A percentile compares a stretch with the other conserved stretches of the same genome.
Conservation (phyloP, 2,329 filamentous ascomycete genomes). For the Xylaria hypoxylon region DNA sequence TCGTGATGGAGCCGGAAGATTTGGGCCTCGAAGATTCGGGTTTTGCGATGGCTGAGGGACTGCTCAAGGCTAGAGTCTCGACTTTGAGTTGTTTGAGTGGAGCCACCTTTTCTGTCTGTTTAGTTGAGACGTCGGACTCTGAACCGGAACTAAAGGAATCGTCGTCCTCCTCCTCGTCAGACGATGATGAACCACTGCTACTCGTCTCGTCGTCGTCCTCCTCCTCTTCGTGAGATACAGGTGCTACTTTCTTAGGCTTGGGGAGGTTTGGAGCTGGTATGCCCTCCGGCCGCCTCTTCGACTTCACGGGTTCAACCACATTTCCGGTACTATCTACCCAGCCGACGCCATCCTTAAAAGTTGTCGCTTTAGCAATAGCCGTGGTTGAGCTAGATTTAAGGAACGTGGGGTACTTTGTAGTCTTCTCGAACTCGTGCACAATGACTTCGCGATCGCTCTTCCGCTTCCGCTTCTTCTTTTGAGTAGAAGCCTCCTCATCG, state of each 20-base stretch:
- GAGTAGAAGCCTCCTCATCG: slow-evolving; percentile 56
- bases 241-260: slow-evolving; percentile 29
- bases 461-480: slow-evolving; percentile 70
- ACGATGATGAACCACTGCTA: slow-evolving; percentile 53
- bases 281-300: slow-evolving; percentile 50
- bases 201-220: slow-evolving; percentile 53
- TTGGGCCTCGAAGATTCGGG: slow-evolving; percentile 57
- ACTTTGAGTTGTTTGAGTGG: slow-evolving; percentile 42
- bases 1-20: slow-evolving; percentile 63
- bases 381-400: slow-evolving; percentile 68
- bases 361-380: slow-evolving; percentile 60
- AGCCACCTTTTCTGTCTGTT: slow-evolving; percentile 33
- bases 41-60: slow-evolving; percentile 41
- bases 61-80: slow-evolving; percentile 36
- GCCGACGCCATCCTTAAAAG: slow-evolving; percentile 85
- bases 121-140: slow-evolving; percentile 46
- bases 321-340: slow-evolving; percentile 87
- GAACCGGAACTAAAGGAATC: slow-evolving; percentile 38
- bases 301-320: slow-evolving; percentile 72
- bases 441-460: slow-evolving; percentile 70
- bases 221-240: slow-evolving; percentile 35
- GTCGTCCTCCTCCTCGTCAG: slow-evolving; percentile 50
- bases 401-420: slow-evolving; percentile 84
- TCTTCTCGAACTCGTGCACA: slow-evolving; percentile 91
- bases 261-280: slow-evolving; percentile 44